Conservation (phyloP, 306 rosid genomes). For the Sphenostylis stenocarpa region DNA sequence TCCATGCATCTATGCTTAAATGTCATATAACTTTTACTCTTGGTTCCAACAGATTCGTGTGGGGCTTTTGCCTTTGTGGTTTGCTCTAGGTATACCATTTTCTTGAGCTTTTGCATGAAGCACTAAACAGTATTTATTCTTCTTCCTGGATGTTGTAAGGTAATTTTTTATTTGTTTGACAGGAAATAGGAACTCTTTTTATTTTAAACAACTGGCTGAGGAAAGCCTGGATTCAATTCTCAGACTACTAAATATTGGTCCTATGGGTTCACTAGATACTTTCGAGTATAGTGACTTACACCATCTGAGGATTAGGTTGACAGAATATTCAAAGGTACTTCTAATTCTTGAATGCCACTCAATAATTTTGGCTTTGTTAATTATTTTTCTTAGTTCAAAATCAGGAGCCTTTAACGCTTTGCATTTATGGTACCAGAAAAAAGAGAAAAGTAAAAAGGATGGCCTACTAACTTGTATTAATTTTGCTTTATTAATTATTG, state of each 20-base stretch:
- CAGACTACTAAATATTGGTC: constrained; percentile 42
- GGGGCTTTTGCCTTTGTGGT: constrained; percentile 79
- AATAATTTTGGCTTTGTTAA: constrained; percentile 36
- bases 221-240: constrained; percentile 69
- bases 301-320: constrained; percentile 67
- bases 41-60: constrained; percentile 58
- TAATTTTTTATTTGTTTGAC: constrained; percentile 44
- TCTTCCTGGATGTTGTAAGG: constrained; percentile 38
- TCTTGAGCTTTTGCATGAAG: constrained; percentile 31
- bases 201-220: constrained; percentile 62
- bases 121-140: constrained; percentile 35
- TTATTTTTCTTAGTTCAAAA: constrained; percentile 28
- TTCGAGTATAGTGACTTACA: constrained; percentile 44
- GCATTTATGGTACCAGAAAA: constrained; percentile 7
- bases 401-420: constrained; percentile 14
- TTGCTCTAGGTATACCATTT: constrained; percentile 66
- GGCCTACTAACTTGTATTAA: neutral
- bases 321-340: constrained; percentile 67
- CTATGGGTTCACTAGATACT: constrained; percentile 39
- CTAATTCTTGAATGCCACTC: constrained; percentile 20
- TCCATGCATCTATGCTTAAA: constrained; percentile 23
- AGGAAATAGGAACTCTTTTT: constrained; percentile 65
- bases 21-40: constrained; percentile 17
- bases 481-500: neutral
- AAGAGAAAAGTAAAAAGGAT: neutral